Evolutionary conservation across 345 rosid species (phyloP), one percentile per base, ranked within the genome.

Genomic region (Conringia planisiliqua): DNA sequence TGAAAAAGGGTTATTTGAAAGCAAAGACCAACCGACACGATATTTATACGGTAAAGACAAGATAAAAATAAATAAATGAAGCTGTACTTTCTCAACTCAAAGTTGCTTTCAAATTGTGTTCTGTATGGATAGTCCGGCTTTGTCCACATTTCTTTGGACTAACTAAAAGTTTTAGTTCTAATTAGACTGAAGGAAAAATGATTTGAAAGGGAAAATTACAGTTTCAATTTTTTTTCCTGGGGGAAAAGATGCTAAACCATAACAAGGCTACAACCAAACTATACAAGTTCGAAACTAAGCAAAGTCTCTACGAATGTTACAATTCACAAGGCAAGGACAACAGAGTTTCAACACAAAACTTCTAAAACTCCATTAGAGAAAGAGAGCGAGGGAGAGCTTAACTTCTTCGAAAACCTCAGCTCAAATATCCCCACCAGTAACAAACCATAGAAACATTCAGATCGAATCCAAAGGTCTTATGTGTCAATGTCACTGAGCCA

Each of bases 11-110:
- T 32, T 8, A 16, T 32, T 56, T 17, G 35, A 56, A 58, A 20
- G 24, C 33, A 6, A 70, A 46, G 27, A 46, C 66, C 67, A 60
- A 50, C 75, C 68, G 51, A 61, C 60, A 71, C 13, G 3, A n/a
- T 2, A 20, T 56, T 56, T 3, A 18, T 42, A 56, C 13, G 55
- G 64, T 52, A 50, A 36, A 36, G 2, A 26, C 20, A 47, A 11
- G 0, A 26, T 40, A 17, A 22, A 22, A 22, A 22, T 22, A 22
- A 22, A 22, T 22, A 11, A 29, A 66, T 8, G 20, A 48, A n/a
- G 54, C 7, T 22, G 22, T 6, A 10, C 11, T 52, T n/a, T 54
- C 10, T 43, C 24, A 40, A 8, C 35, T 26, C 1, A 26, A 22
- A 14, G 0, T 62, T 40, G 20, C 20, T 1, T 44, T 44, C 2